These are phyloP conservation scores for Golubevia sp. DNA, from an alignment of 1,284 basidiomycete genomes.

Conservation along the genomic window DNA sequence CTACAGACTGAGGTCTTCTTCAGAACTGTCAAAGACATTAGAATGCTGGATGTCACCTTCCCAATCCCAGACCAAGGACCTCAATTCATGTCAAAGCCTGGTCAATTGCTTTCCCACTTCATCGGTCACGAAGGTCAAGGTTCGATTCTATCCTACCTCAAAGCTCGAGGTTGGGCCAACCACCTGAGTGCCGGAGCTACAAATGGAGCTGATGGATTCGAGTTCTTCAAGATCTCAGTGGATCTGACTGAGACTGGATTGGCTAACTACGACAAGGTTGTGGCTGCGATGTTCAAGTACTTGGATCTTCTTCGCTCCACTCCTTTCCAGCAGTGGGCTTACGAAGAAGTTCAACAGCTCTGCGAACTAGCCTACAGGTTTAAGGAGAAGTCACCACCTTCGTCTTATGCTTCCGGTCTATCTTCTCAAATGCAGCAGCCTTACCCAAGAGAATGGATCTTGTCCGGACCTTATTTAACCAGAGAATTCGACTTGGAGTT, in stretches of 20 bases:
- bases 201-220: constrained; percentile 55
- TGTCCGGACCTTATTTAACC: constrained; percentile 52
- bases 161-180: constrained; percentile 58
- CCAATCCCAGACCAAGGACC: constrained; percentile 67
- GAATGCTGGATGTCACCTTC: constrained; percentile 63
- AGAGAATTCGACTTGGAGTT: constrained; percentile 50
- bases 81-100: constrained; percentile 55
- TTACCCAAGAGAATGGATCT: constrained; percentile 55
- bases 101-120: constrained; percentile 55
- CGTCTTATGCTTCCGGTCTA: constrained; percentile 50
- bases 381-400: constrained; percentile 54
- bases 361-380: constrained; percentile 57
- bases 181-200: constrained; percentile 50
- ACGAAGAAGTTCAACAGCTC: constrained; percentile 52
- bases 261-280: constrained; percentile 50
- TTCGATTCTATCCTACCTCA: constrained; percentile 56
- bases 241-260: constrained; percentile 57
- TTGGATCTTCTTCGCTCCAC: constrained; percentile 44
- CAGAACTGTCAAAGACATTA: constrained; percentile 57
- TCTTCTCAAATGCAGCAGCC: constrained; percentile 56
- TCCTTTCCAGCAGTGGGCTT: constrained; percentile 53
- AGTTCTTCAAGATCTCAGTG: constrained; percentile 58
- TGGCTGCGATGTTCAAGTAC: constrained; percentile 56
- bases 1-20: constrained; percentile 57
- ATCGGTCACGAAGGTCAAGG: constrained; percentile 59